Percentiles rank a stretch among this genome's conserved stretches.
These are phyloP conservation scores for Paramecium tetraurelia DNA, from an alignment of 73 alveolate genomes.

Conservation along the genomic window DNA sequence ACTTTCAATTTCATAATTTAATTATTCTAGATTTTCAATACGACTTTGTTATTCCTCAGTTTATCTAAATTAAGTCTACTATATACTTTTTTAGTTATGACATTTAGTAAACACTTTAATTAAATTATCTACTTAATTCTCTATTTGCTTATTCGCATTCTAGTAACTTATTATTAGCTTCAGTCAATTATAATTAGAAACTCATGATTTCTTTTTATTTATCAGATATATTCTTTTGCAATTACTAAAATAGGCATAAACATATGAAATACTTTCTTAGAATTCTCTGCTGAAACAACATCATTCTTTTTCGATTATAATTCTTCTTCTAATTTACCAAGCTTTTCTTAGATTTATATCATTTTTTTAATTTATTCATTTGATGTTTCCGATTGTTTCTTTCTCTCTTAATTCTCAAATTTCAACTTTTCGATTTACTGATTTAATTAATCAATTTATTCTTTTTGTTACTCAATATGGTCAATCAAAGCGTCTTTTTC, in stretches of 20 bases:
- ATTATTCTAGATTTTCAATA: constrained; percentile 4
- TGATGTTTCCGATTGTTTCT: neutral
- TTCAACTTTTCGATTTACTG: neutral
- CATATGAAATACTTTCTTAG: neutral
- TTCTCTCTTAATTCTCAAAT: neutral
- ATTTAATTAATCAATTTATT: neutral
- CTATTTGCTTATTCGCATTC: constrained; percentile 42
- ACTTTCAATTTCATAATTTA: constrained; percentile 22
- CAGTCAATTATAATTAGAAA: neutral
- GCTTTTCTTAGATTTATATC: neutral
- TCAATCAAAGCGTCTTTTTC: constrained; percentile 8
- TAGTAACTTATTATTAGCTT: neutral
- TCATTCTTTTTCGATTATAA: neutral
- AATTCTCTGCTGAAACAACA: neutral
- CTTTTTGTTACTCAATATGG: neutral
- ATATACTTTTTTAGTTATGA: neutral
- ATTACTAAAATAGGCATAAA: neutral
- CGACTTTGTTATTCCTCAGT: constrained; percentile 17
- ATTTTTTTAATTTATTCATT: neutral
- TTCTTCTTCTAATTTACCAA: neutral
- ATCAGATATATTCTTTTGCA: neutral
- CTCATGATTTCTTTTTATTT: constrained; percentile 19
- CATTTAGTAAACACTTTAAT: constrained; percentile 1
- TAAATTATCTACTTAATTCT: constrained; percentile 21
- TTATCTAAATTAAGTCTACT: neutral